Evolutionary conservation across 176 grass and related monocot species (phyloP).

Genomic region (Alloteropsis semialata): DNA sequence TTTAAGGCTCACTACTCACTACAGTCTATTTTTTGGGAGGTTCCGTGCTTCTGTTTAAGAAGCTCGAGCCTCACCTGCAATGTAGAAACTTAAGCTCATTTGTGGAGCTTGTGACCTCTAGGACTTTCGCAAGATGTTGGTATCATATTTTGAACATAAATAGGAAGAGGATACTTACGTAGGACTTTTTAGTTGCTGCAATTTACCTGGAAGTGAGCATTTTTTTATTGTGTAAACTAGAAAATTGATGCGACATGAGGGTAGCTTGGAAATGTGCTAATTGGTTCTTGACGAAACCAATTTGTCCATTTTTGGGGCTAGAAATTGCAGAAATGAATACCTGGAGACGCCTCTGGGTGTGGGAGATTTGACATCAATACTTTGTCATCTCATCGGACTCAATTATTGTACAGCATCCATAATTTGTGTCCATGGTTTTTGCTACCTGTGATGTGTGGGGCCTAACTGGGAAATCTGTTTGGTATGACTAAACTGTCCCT

Average conservation of each 20-base stretch:
- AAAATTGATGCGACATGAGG: neutral
- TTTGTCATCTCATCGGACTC: neutral
- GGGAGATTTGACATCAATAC: neutral
- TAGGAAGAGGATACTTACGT: neutral
- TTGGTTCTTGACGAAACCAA: neutral
- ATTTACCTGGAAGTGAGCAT: neutral
- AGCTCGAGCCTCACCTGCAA: neutral
- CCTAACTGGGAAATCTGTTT: neutral
- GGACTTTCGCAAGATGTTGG: neutral
- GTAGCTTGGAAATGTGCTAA: neutral
- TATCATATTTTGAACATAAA: neutral
- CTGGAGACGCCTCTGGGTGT: no score
- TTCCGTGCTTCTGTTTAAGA: neutral
- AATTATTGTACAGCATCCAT: neutral
- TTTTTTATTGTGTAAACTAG: neutral
- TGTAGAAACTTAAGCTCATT: constrained; percentile 1
- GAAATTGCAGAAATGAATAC: neutral
- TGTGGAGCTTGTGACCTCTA: neutral
- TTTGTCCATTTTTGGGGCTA: neutral
- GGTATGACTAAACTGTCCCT: neutral
- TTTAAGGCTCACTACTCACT: neutral
- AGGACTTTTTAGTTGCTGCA: neutral
- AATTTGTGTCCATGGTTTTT: neutral
- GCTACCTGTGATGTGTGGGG: neutral
- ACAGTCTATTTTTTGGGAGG: neutral